Percentiles rank a stretch among this genome's conserved stretches.
These are phyloP conservation scores for Olyra latifolia DNA, from an alignment of 176 grass and related monocot genomes.

Conservation along the genomic window DNA sequence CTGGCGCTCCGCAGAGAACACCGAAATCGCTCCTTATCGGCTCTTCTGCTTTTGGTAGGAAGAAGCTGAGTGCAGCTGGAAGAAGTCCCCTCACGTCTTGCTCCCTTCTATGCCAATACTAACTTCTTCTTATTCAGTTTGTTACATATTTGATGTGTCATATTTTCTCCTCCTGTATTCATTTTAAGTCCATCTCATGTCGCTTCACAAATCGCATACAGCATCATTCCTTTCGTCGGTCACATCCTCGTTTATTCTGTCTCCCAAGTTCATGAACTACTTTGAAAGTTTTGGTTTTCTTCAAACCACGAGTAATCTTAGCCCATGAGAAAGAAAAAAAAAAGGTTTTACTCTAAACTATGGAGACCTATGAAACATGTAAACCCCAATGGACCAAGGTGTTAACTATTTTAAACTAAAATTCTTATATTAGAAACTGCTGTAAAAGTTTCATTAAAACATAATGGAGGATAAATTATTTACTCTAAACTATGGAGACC, in stretches of 20 bases:
- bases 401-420: too few species aligned
- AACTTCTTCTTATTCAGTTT: not conserved
- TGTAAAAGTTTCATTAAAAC: constrained; percentile 3
- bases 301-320: not conserved
- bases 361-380: not conserved
- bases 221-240: not conserved
- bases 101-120: not conserved
- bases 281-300: constrained; percentile 14
- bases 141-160: constrained; percentile 22
- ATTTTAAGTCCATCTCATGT: constrained; percentile 3
- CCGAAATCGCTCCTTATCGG: constrained; percentile 15
- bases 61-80: constrained; percentile 45
- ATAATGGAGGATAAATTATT: too few species aligned
- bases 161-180: not conserved
- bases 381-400: constrained; percentile 24
- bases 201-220: constrained; percentile 8
- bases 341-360: not conserved
- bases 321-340: not conserved
- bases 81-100: constrained; percentile 14
- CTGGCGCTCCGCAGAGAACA: constrained; percentile 29
- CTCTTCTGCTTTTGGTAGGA: constrained; percentile 78
- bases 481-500: not conserved
- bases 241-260: not conserved
- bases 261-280: not conserved
- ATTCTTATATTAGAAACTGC: too few species aligned